Base-by-base conservation (phyloP, 352 stramenopile genomes). In the Globisporangium okanoganense region DNA sequence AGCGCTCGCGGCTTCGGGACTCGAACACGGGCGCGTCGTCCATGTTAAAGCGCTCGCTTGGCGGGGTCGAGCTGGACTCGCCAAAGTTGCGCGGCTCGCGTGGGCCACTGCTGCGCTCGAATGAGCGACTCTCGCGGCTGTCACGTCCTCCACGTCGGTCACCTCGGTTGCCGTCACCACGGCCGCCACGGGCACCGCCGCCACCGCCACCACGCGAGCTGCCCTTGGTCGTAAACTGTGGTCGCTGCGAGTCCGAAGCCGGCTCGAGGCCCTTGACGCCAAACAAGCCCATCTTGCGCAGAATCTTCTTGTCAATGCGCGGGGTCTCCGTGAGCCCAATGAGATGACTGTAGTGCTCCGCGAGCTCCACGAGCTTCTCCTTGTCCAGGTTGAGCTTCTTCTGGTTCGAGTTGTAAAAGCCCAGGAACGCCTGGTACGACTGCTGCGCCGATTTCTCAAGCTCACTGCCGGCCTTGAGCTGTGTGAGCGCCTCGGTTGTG, bases 351-450 rank as follows among this genome's bases (percentile, higher is more conserved):
- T 73, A 88, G 13, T 82, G 60, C 62, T 97, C 95, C 4, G 82
- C 88, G 61, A 92, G 63, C 48, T 76, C 59, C 22, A 98, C 92
- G 27, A 98, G 70, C 27, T 71, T 57, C 35, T 75, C 67, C 41
- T 78, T 76, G 48, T 58, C 52, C 13, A 77, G 59, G 24, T 58
- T 48, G 13, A 66, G 60, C 44, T 66, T 66, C 70, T 88, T 91
- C 24, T 79, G 20, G 59, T 92, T 66, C 51, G 51, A 61, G 68
- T 92, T 91, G 91, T 99, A 98, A 72, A 97, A 99, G 14, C 96
- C 96, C 33, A 99, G 80, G 84, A 86, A 98, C 36, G 95, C 94
- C 72, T 96, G 80, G 71, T 98, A 99, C 55, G 94, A 96, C 64
- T 92, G 73, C 69, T 86, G 78, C 12, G 80, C 87, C 44, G 80